Percentiles rank a stretch among this genome's conserved stretches.
Evolutionary conservation across 176 grass and related monocot genomes (phyloP).

Genomic region (Dendrocalamus sinicus): DNA sequence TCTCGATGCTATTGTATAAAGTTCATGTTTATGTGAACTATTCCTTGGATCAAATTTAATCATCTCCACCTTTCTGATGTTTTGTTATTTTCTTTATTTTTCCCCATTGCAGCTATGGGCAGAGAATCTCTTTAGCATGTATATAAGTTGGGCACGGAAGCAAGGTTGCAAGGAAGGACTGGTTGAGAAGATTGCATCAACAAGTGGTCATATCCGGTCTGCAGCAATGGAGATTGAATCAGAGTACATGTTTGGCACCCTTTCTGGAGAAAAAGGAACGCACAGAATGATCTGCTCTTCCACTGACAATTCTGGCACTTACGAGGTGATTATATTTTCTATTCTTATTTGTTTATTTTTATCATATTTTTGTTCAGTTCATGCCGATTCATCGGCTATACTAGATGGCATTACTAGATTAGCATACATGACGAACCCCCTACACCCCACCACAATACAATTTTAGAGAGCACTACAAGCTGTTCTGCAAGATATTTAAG

Average conservation of each 20-base stretch:
- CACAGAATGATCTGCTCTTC: conserved; percentile 75
- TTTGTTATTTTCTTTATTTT: background rate
- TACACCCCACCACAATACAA: too few species aligned
- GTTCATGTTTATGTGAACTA: background rate
- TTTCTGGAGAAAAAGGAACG: conserved; percentile 90
- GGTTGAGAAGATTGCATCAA: conserved; percentile 57
- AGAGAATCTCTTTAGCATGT: conserved; percentile 80
- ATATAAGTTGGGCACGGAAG: conserved; percentile 75
- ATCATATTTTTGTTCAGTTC: background rate
- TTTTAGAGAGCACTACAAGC: too few species aligned
- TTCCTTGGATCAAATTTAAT: conserved; percentile 19
- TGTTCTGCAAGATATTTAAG: background rate
- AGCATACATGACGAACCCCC: too few species aligned
- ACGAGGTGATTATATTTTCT: conserved; percentile 63
- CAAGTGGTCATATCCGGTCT: conserved; percentile 46
- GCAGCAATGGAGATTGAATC: conserved; percentile 81
- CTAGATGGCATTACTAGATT: background rate
- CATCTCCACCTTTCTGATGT: background rate
- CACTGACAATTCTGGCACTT: conserved; percentile 42
- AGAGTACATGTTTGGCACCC: conserved; percentile 86
- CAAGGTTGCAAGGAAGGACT: conserved; percentile 77
- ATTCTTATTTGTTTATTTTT: conserved; percentile 25
- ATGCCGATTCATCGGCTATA: background rate
- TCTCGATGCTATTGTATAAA: background rate
- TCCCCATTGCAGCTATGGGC: conserved; percentile 63